Conservation (phyloP, 441 rosid species). For the Arabidopsis hybrid region DNA sequence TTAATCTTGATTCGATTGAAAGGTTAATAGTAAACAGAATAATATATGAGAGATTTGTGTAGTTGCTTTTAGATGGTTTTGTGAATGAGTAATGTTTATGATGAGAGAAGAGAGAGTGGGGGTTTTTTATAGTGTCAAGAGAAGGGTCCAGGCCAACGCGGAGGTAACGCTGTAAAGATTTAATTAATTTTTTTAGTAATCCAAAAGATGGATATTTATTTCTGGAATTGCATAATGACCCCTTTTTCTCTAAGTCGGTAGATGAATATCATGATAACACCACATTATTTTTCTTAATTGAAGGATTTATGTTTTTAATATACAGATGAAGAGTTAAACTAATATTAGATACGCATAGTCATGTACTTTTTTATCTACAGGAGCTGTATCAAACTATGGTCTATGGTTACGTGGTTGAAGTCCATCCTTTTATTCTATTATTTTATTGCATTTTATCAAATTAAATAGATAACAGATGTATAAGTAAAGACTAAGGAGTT, state of each 20-base stretch:
- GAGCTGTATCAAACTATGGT: constrained; percentile 26
- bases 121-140: constrained; percentile 39
- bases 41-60: neutral
- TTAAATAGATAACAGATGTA: neutral
- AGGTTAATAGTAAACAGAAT: neutral
- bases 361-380: neutral
- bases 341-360: neutral
- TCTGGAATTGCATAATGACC: constrained; percentile 5
- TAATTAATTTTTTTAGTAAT: constrained; percentile 6
- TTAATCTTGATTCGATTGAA: neutral
- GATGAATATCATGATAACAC: constrained; percentile 12
- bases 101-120: constrained; percentile 35
- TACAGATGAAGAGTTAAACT: neutral
- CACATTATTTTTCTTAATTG: neutral
- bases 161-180: constrained; percentile 41
- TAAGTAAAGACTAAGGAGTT: neutral
- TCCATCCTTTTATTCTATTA: constrained; percentile 5
- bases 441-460: neutral
- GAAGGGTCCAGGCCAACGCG: constrained; percentile 42
- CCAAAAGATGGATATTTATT: neutral
- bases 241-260: constrained; percentile 32
- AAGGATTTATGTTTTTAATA: neutral
- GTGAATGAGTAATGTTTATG: constrained; percentile 34
- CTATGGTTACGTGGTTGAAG: constrained; percentile 26
- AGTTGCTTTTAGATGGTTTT: neutral